These are phyloP conservation scores for Durusdinium trenchii DNA, from an alignment of 73 alveolate species.

Conservation along the genomic window DNA sequence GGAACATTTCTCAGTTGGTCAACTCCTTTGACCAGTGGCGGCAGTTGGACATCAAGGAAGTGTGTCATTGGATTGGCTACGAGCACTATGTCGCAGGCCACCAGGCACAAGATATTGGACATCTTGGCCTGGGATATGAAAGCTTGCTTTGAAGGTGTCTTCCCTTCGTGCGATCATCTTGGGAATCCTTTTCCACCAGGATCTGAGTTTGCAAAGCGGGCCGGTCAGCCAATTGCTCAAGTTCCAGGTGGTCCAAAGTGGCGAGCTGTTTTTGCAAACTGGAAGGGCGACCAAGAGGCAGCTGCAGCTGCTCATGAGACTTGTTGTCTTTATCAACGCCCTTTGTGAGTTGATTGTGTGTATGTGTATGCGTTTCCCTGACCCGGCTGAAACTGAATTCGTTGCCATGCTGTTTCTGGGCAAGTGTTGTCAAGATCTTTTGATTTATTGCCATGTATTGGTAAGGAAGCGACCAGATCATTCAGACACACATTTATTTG, in stretches of 20 bases:
- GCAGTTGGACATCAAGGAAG: background rate
- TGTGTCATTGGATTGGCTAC: background rate
- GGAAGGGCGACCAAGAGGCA: conserved; percentile 74
- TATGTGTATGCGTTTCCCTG: no score
- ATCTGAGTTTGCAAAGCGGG: background rate
- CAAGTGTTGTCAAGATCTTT: no score
- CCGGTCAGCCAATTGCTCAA: background rate
- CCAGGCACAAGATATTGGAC: background rate
- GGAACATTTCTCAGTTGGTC: conserved; percentile 5
- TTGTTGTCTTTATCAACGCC: no score
- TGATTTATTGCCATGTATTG: no score
- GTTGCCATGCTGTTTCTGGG: no score
- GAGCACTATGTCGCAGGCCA: background rate
- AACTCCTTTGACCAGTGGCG: background rate
- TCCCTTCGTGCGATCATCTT: background rate
- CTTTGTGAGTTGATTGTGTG: no score
- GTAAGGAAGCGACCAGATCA: no score
- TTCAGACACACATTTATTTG: background rate
- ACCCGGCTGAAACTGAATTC: no score
- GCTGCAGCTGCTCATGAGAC: background rate
- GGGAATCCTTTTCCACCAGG: background rate
- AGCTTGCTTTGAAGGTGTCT: background rate
- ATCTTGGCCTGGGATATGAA: background rate
- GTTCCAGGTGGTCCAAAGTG: background rate
- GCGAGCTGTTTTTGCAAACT: background rate